A percentile compares a stretch with the other conserved stretches of the same genome.
phyloP scores from a whole-genome alignment of 768 basidiomycete species.

The Hypholoma fasciculare region DNA sequence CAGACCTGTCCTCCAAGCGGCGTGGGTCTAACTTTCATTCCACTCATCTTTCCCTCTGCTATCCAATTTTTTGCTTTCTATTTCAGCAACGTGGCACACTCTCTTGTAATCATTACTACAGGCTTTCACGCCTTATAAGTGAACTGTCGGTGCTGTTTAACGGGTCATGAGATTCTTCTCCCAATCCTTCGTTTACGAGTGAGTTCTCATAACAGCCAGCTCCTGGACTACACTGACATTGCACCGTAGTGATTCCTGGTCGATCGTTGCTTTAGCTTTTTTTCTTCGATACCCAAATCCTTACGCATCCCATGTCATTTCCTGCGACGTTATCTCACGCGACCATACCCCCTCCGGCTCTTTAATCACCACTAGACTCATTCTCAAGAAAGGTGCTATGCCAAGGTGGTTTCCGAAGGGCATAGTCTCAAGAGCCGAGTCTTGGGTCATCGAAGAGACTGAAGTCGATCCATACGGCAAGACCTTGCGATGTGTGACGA shows the following conservation, averaged over 20 bases:
- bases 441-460: constrained; percentile 94
- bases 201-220: constrained; percentile 20
- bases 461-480: constrained; percentile 86
- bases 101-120: constrained; percentile 1
- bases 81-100: neutral
- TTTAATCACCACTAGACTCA: constrained; percentile 84
- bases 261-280: constrained; percentile 90
- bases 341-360: constrained; percentile 70
- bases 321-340: constrained; percentile 94
- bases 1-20: neutral
- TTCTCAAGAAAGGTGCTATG: constrained; percentile 88
- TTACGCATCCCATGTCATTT: constrained; percentile 89
- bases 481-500: constrained; percentile 75
- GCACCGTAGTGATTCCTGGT: constrained; percentile 80
- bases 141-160: constrained; percentile 20
- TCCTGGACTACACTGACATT: neutral
- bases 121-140: constrained; percentile 17
- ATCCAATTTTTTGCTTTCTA: neutral
- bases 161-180: constrained; percentile 56
- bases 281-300: constrained; percentile 97
- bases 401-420: constrained; percentile 90
- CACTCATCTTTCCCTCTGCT: neutral
- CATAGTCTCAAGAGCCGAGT: constrained; percentile 82
- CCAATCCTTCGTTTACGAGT: constrained; percentile 59
- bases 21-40: constrained; percentile 1